phyloP scores from a whole-genome alignment of 2,329 filamentous ascomycete genomes.

The Sporothrix sp. region DNA sequence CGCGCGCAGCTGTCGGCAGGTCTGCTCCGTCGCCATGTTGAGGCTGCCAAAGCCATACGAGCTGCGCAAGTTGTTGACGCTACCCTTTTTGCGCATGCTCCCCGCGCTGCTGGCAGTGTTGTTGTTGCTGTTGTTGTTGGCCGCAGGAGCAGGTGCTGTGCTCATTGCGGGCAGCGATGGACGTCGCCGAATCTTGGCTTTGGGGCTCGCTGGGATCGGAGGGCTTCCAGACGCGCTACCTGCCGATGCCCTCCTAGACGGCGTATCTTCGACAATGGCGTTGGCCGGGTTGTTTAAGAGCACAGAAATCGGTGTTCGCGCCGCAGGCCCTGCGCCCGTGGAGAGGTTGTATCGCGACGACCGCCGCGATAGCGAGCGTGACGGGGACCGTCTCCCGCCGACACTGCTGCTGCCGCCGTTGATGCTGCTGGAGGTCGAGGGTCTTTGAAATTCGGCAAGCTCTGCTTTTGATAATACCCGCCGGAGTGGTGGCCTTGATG shows the following conservation, averaged over 20 bases:
- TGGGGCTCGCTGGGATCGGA: constrained; percentile 38
- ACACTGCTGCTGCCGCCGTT: constrained; percentile 1
- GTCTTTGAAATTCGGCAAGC: constrained; percentile 64
- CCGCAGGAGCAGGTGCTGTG: constrained; percentile 19
- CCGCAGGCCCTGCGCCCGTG: constrained; percentile 17
- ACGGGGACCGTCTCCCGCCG: constrained; percentile 43
- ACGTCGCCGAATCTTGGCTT: constrained; percentile 33
- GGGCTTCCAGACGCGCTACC: constrained; percentile 37
- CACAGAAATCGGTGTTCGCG: constrained; percentile 32
- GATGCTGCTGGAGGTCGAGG: constrained; percentile 25
- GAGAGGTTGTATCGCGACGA: constrained; percentile 42
- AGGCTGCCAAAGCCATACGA: constrained; percentile 41
- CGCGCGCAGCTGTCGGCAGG: constrained; percentile 50
- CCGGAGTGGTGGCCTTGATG: constrained; percentile 63
- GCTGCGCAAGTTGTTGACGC: constrained; percentile 13
- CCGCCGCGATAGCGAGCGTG: constrained; percentile 43
- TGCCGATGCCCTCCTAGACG: constrained; percentile 38
- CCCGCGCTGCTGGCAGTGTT: background rate
- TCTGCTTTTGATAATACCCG: constrained; percentile 82
- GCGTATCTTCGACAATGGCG: constrained; percentile 35
- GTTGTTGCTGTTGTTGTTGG: constrained; percentile 12
- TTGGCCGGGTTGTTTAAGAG: constrained; percentile 33
- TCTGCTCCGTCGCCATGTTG: constrained; percentile 55
- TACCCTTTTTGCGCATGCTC: constrained; percentile 36
- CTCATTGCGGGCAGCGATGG: constrained; percentile 47